Conservation (phyloP, 129 eudicot species). For the Escallonia rubra region DNA sequence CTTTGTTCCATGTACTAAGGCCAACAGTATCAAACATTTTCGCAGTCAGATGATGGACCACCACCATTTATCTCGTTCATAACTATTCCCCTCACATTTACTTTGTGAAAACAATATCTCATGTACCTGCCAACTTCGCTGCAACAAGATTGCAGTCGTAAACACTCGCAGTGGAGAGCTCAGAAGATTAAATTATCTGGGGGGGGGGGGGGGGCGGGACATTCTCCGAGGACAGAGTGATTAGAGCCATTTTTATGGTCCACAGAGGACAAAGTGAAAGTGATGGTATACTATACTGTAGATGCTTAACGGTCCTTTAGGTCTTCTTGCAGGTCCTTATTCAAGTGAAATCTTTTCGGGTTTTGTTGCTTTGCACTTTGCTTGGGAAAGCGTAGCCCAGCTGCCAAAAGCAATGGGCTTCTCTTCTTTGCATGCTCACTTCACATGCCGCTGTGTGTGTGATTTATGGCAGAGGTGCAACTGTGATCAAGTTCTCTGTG, state of each 20-base stretch:
- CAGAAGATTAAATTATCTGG: not conserved
- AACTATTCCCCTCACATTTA: no score
- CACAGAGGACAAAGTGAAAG: conserved; percentile 6
- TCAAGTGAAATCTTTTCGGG: not conserved
- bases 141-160: no score
- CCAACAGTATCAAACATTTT: no score
- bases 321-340: not conserved
- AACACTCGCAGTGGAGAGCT: no score
- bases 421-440: conserved; percentile 10
- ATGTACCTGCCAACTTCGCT: no score
- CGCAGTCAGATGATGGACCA: no score
- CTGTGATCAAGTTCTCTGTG: not conserved
- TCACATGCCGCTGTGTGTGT: conserved; percentile 16
- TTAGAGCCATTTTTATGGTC: not conserved
- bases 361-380: not conserved
- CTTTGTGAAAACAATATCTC: no score
- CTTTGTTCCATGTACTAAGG: no score
- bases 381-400: conserved; percentile 18
- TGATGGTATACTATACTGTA: not conserved
- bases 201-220: not conserved
- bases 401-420: conserved; percentile 19
- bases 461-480: not conserved
- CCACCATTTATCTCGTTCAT: no score
- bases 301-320: conserved; percentile 5
- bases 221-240: not conserved